Base-by-base conservation (phyloP, 768 basidiomycete genomes). In the Phanerochaete carnosa region DNA sequence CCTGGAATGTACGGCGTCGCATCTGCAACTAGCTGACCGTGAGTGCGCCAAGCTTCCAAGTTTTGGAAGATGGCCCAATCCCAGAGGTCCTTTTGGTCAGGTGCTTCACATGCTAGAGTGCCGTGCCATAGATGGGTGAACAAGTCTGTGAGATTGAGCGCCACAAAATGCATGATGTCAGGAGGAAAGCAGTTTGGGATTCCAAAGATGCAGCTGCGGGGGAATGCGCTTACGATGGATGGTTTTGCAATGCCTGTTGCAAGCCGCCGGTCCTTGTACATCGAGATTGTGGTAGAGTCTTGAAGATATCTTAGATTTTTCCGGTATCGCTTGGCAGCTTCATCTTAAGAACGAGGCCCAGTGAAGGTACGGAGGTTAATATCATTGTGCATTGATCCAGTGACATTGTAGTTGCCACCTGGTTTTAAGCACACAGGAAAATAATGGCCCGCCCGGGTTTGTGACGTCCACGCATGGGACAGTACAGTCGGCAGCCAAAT, bases 81-180 rank as follows among this genome's bases (percentile, higher is more conserved):
- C 77, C 77, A 79, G 0, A 54, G 56, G 0, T 8, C 32, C 15
- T 57, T 64, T 28, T 65, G 50, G 50, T 77, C 74, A 1, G 23
- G 16, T 0, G 19, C 35, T 16, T 64, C 63, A 46, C 70, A 71
- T 0, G 61, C 37, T 0, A 76, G 45, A 0, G 68, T 69, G 0
- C 72, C 74, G 11, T 69, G 68, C 76, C 75, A 77, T 0, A 75
- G 65, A 0, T 59, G 56, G 30, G 75, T 55, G 3, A 74, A 32
- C 15, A 78, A 69, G 45, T 72, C 78, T 1, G 73, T 50, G 1
- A 79, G 28, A 64, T 81, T 82, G 8, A 82, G 63, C 12, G 60
- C 29, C 6, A 62, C 60, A 1, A 75, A 66, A 62, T 81, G 79
- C 78, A 80, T 80, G 19, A 75, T 58, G 51, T 81, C 77, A 0